phyloP scores from a whole-genome alignment of 2,329 filamentous ascomycete species.

The Cladosporium sp. region DNA sequence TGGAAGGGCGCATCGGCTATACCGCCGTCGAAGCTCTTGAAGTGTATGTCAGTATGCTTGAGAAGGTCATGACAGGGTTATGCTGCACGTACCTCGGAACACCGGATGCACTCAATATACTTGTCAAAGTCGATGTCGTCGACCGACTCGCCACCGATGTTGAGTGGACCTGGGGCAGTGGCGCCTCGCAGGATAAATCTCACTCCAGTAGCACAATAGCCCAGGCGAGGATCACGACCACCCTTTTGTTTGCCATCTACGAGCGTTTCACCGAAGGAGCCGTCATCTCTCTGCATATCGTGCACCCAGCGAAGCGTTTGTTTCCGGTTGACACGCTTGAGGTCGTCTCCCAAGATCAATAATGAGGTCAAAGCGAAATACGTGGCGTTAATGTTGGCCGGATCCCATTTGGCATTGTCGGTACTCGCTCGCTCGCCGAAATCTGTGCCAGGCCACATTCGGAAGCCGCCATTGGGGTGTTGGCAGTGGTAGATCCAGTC shows the following conservation, averaged over 20 bases:
- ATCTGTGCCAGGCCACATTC: slow-evolving; percentile 73
- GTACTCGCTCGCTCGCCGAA: slow-evolving; percentile 51
- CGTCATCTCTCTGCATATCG: slow-evolving; percentile 75
- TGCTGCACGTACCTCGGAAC: slow-evolving; percentile 47
- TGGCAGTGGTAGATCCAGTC: slow-evolving; percentile 86
- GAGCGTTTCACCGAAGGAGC: slow-evolving; percentile 86
- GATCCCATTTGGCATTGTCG: slow-evolving; percentile 63
- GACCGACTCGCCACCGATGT: slow-evolving; percentile 55
- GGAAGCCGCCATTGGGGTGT: slow-evolving; percentile 83
- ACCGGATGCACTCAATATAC: slow-evolving; percentile 69
- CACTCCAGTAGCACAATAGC: slow-evolving; percentile 78
- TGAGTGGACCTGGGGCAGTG: slow-evolving; percentile 50
- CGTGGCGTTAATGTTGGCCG: slow-evolving; percentile 82
- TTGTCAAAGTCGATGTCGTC: slow-evolving; percentile 73
- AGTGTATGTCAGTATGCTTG: slow-evolving; percentile 27
- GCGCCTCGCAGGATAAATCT: slow-evolving; percentile 70
- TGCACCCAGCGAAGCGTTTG: slow-evolving; percentile 73
- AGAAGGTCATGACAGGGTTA: background rate
- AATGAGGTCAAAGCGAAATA: slow-evolving; percentile 83
- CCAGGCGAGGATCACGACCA: slow-evolving; percentile 81
- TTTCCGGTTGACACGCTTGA: slow-evolving; percentile 62
- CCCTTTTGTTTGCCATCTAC: slow-evolving; percentile 66
- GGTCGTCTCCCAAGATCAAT: slow-evolving; percentile 62
- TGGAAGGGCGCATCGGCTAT: slow-evolving; percentile 75
- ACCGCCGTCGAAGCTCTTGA: slow-evolving; percentile 82